Base-by-base conservation (phyloP, 2,329 filamentous ascomycete species). In the Diaporthe capsici region DNA sequence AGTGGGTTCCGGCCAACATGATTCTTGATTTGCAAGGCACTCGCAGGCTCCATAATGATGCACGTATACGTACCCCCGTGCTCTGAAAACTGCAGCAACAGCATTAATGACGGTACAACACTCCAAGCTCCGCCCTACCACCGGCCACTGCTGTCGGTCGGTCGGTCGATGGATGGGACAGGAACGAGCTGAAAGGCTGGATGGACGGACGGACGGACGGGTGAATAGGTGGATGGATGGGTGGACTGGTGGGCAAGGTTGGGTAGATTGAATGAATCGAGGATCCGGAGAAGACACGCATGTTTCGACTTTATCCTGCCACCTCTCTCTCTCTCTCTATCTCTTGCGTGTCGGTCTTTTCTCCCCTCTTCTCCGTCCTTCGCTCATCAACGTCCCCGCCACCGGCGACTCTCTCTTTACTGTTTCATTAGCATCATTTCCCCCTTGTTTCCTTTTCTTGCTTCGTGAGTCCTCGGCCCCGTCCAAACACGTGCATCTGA, bases 1-100 rank as follows among this genome's bases (percentile, higher is more conserved):
- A 51, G 63, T 68, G 63, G 44, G 63, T 37, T 68, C 44, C 31
- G 31, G 63, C 63, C 63, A 39, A 37, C 63, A 68, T 37, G 44
- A 68, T 51, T 34, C 44, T 39, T 39, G 37, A 39, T 39, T 39
- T 67, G 42, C 63, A 25, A 28, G 65, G 65, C 65, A 53, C 47
- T 68, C 47, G 28, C n/a, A 39, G 47, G 65, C 65, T 68, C 65
- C 47, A 68, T 53, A 68, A 53, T 68, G 65, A 68, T 68, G 65
- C 65, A 68, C 47, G 63, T n/a, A 68, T 53, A 68, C 63, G 47
- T 68, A 53, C 25, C 28, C 42, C 42, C 37, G 13, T 20, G 12
- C n/a, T 13, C 60, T 22, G 60, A 22, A 34, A 15, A 22, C 25
- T 47, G 42, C 60, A 65, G 9, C 28, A 28, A 28, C 28, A 28